Evolutionary conservation across 768 basidiomycete species (phyloP).

Genomic region (Tremella mesenterica): DNA sequence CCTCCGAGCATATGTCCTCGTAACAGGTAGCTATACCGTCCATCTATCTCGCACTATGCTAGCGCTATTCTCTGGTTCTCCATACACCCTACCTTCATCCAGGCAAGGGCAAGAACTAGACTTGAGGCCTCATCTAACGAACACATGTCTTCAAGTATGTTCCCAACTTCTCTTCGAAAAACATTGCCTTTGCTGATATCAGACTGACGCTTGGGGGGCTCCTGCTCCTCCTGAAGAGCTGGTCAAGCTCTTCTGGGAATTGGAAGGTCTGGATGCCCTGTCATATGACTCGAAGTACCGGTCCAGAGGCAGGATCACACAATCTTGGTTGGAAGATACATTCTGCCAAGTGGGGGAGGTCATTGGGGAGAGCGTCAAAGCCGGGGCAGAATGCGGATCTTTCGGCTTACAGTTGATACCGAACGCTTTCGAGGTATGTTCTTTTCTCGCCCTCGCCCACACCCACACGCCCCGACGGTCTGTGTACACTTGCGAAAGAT

Average conservation of each 20-base stretch:
- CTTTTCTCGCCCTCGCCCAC: neutral
- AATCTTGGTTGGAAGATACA: slow-evolving; percentile 51
- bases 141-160: slow-evolving; percentile 68
- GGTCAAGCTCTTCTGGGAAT: slow-evolving; percentile 71
- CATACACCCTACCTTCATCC: slow-evolving; percentile 53
- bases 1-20: slow-evolving; percentile 65
- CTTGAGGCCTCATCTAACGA: slow-evolving; percentile 75
- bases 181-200: neutral
- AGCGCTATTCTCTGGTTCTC: slow-evolving; percentile 72
- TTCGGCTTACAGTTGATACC: slow-evolving; percentile 57
- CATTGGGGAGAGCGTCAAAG: slow-evolving; percentile 73
- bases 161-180: neutral
- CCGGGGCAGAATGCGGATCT: slow-evolving; percentile 66
- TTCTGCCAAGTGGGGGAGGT: slow-evolving; percentile 57
- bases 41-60: slow-evolving; percentile 75
- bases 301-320: slow-evolving; percentile 31
- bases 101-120: slow-evolving; percentile 44
- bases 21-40: slow-evolving; percentile 62
- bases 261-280: slow-evolving; percentile 50
- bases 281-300: slow-evolving; percentile 7
- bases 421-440: slow-evolving; percentile 70
- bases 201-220: slow-evolving; percentile 52
- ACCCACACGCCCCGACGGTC: neutral
- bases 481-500: too few species aligned
- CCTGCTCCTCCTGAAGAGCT: slow-evolving; percentile 47